Evolutionary conservation across 805 yeast species (phyloP).

Genomic region (Nakazawaea peltata): DNA sequence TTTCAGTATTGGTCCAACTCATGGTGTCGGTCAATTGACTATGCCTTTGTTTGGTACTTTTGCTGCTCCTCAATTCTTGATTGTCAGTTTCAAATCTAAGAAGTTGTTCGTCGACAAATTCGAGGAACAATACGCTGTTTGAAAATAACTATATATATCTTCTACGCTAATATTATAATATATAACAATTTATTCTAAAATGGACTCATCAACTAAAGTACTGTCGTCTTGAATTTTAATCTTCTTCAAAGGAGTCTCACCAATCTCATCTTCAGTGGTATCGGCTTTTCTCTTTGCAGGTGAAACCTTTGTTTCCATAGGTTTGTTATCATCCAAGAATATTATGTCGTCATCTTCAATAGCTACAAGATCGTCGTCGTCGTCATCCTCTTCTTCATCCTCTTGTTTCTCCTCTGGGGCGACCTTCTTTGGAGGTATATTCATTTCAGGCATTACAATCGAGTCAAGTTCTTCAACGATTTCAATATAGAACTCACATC

Average conservation of each 20-base stretch:
- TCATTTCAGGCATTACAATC: slow-evolving; percentile 24
- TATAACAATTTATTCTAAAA: background rate
- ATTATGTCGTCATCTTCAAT: slow-evolving; percentile 16
- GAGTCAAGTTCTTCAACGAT: slow-evolving; percentile 13
- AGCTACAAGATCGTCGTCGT: slow-evolving; percentile 8
- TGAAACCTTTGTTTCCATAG: slow-evolving; percentile 5
- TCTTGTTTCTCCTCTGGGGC: background rate
- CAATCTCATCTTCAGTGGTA: slow-evolving; percentile 8
- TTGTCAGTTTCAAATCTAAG: slow-evolving; percentile 14
- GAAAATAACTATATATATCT: background rate
- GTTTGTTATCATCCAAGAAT: slow-evolving; percentile 12
- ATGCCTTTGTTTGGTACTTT: slow-evolving; percentile 16
- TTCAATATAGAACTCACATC: slow-evolving; percentile 51
- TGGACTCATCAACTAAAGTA: background rate
- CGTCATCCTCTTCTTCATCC: slow-evolving; percentile 3
- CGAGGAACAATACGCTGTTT: background rate
- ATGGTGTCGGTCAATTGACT: slow-evolving; percentile 19
- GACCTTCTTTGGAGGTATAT: slow-evolving; percentile 12
- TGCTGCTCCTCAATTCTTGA: slow-evolving; percentile 14
- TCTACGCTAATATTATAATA: background rate
- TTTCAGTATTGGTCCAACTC: slow-evolving; percentile 18
- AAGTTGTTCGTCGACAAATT: slow-evolving; percentile 11
- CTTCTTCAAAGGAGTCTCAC: slow-evolving; percentile 9
- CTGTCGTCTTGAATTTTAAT: slow-evolving; percentile 3
- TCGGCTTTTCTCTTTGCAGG: slow-evolving; percentile 5